Evolutionary conservation across 495 filamentous ascomycete species (phyloP), one percentile per base, ranked within the genome.

Genomic region (Acidomyces sp.): DNA sequence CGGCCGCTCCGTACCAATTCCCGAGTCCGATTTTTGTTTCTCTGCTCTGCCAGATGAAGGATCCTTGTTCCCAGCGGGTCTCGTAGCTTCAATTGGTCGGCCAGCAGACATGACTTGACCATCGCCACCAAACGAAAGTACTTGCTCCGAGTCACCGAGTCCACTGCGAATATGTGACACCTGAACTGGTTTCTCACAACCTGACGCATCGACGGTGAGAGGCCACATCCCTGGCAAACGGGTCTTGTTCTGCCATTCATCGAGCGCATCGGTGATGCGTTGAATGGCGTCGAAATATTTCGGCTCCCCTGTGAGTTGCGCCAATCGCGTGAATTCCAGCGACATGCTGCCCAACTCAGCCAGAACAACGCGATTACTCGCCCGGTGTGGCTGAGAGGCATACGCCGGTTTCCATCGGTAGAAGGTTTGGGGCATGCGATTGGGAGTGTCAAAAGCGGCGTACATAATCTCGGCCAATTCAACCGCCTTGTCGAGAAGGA

Each of bases 201-300:
- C 79, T 27, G 76, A 76, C 26, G 83, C 84, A 61, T 97, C 90
- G 6, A 96, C 58, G 29, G 68, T 64, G 27, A 76, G 62, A 1
- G 90, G 92, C 70, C 88, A 97, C 53, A 96, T 67, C 2, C 90
- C 90, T 10, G 81, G 76, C 13, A 95, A 61, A 5, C 67, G 68
- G 0, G 84, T 95, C 11, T 68, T 65, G 20, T 69, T 67, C 62
- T 96, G 88, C 56, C 77, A 75, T 29, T 77, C 74, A 46, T 88
- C 82, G 13, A 97, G 67, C 30, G 81, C 81, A 51, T 95, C 70
- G 2, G 85, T 93, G 50, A 97, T 84, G 21, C 92, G 78, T 28
- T 88, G 85, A 48, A 96, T 70, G 2, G 92, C 90, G 65, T 97
- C 90, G 47, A 94, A 97, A 60, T 96, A 97, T 49, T 76, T 87